Conservation (phyloP, 129 eudicot species). For the Artemisia tridentata region DNA sequence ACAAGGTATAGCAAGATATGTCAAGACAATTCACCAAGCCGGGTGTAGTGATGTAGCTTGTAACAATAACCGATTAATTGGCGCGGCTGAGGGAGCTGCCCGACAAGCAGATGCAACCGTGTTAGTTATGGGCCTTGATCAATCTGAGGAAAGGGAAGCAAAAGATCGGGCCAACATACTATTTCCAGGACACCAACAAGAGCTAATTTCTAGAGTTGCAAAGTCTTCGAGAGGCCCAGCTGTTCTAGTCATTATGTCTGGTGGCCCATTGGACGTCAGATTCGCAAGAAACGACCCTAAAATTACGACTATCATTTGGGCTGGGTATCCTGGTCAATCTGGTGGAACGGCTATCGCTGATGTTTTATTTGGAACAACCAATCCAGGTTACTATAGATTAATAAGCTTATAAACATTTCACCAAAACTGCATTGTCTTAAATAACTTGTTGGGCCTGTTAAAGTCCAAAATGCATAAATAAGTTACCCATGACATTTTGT, state of each 20-base stretch:
- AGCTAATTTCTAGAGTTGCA: conserved; percentile 71
- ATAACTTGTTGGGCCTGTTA: neutral
- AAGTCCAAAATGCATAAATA: conserved; percentile 1
- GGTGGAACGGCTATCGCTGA: conserved; percentile 95
- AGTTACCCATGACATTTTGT: neutral
- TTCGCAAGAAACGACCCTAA: conserved; percentile 72
- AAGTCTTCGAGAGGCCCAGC: conserved; percentile 77
- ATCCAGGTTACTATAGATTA: conserved; percentile 60
- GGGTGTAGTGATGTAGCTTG: conserved; percentile 77
- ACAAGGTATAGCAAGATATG: conserved; percentile 88
- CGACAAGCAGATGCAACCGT: conserved; percentile 88
- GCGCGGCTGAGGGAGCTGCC: conserved; percentile 73
- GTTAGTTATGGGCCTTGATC: conserved; percentile 81
- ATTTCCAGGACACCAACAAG: conserved; percentile 89
- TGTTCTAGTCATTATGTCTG: conserved; percentile 76
- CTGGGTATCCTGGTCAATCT: conserved; percentile 90
- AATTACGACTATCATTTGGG: conserved; percentile 74
- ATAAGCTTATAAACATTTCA: neutral
- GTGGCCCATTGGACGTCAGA: conserved; percentile 76
- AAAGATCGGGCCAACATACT: conserved; percentile 59
- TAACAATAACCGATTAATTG: conserved; percentile 44
- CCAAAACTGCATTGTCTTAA: neutral
- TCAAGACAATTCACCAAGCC: conserved; percentile 64
- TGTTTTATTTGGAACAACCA: conserved; percentile 67
- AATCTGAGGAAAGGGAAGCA: conserved; percentile 80